Evolutionary conservation across 2,329 filamentous ascomycete species (phyloP).

Genomic region (Colletotrichum filicis): DNA sequence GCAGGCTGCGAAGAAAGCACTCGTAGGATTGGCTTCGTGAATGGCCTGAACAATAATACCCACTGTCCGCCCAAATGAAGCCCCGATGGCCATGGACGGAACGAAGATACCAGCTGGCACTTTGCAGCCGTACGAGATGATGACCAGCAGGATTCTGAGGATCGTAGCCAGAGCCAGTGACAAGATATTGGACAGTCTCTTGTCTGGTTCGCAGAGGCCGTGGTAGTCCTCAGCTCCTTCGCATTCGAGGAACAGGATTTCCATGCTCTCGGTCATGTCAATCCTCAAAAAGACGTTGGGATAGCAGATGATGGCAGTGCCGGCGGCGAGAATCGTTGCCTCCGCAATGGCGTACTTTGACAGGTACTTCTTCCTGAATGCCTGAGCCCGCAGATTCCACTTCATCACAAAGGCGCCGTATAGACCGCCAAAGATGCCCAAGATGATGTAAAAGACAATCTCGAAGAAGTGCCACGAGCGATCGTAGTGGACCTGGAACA

Average conservation of each 20-base stretch:
- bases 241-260: constrained; percentile 94
- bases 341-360: constrained; percentile 86
- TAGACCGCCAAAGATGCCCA: constrained; percentile 92
- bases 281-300: constrained; percentile 95
- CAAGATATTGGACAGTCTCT: constrained; percentile 81
- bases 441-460: constrained; percentile 86
- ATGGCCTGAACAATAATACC: constrained; percentile 93
- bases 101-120: constrained; percentile 98
- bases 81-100: constrained; percentile 96
- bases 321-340: constrained; percentile 82
- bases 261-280: constrained; percentile 99
- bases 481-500: constrained; percentile 98
- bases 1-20: constrained; percentile 88
- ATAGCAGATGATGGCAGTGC: constrained; percentile 93
- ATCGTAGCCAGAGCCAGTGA: constrained; percentile 84
- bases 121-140: constrained; percentile 97
- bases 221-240: constrained; percentile 90
- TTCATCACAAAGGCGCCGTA: constrained; percentile 98
- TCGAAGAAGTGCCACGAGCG: constrained; percentile 99
- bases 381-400: constrained; percentile 91
- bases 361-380: constrained; percentile 94
- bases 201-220: constrained; percentile 83
- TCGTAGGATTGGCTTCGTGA: constrained; percentile 84
- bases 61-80: constrained; percentile 92
- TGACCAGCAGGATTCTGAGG: constrained; percentile 84